Evolutionary conservation across 192 early-diverging fungal species (phyloP).

Genomic region (Backusella morwellensis): DNA sequence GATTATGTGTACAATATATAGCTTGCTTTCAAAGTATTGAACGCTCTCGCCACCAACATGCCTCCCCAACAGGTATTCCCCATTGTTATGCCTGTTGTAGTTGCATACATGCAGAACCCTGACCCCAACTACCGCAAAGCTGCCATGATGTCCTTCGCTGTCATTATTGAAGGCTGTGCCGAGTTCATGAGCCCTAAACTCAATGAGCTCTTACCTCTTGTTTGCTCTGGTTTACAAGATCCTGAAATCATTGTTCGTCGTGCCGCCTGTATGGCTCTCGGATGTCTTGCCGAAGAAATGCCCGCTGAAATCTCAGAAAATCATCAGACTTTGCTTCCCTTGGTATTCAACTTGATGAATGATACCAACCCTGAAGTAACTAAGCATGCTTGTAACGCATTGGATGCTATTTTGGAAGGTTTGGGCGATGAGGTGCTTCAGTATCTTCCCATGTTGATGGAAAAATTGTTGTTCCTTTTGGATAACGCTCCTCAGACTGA

Average conservation of each 20-base stretch:
- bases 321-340: constrained; percentile 79
- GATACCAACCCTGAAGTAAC: constrained; percentile 73
- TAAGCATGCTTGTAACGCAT: constrained; percentile 77
- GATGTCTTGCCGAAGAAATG: constrained; percentile 76
- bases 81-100: constrained; percentile 64
- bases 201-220: constrained; percentile 73
- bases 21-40: constrained; percentile 63
- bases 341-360: constrained; percentile 82
- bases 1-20: background rate
- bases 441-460: constrained; percentile 83
- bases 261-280: constrained; percentile 86
- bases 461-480: constrained; percentile 73
- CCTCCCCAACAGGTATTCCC: constrained; percentile 91
- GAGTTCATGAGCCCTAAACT: constrained; percentile 80
- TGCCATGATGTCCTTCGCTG: constrained; percentile 82
- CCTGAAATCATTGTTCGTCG: constrained; percentile 74
- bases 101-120: constrained; percentile 76
- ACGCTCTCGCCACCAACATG: constrained; percentile 75
- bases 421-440: constrained; percentile 75
- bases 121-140: constrained; percentile 79
- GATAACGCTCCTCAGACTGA: constrained; percentile 62
- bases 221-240: constrained; percentile 81
- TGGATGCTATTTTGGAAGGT: constrained; percentile 89
- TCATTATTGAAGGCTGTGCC: constrained; percentile 82
- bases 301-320: constrained; percentile 75